Evolutionary conservation across 2,329 filamentous ascomycete genomes (phyloP).

Genomic region (Penicillium aurantiogriseum): DNA sequence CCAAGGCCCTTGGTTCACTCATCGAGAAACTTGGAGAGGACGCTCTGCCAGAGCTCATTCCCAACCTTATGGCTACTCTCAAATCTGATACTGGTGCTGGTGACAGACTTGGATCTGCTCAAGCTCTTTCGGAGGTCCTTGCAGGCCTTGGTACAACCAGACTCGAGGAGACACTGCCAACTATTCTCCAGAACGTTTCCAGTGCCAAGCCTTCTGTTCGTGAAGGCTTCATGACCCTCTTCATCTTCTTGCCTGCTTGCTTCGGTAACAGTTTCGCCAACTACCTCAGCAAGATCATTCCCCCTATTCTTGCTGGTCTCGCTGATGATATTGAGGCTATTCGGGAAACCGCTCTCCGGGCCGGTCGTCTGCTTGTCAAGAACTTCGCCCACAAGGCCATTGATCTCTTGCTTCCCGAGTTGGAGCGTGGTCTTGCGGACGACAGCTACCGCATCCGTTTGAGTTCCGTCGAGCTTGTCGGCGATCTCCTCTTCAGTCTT

Average conservation of each 20-base stretch:
- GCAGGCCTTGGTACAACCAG: constrained; percentile 89
- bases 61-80: constrained; percentile 94
- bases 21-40: constrained; percentile 98
- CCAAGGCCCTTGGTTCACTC: constrained; percentile 91
- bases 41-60: constrained; percentile 92
- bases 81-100: constrained; percentile 96
- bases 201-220: constrained; percentile 86
- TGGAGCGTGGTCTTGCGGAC: constrained; percentile 94
- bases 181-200: constrained; percentile 91
- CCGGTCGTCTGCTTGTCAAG: constrained; percentile 91
- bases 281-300: constrained; percentile 93
- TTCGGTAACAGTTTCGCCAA: constrained; percentile 98
- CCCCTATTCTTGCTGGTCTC: constrained; percentile 87
- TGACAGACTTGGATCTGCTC: constrained; percentile 91
- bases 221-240: constrained; percentile 98
- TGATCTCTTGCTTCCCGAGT: constrained; percentile 86
- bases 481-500: constrained; percentile 94
- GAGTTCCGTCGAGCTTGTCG: constrained; percentile 95
- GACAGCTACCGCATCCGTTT: constrained; percentile 97
- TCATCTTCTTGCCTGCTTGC: constrained; percentile 98
- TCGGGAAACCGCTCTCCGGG: constrained; percentile 90
- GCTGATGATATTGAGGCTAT: constrained; percentile 97
- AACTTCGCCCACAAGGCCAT: constrained; percentile 96
- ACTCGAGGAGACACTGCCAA: constrained; percentile 92
- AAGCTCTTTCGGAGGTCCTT: constrained; percentile 93